Base-by-base conservation (phyloP, 495 filamentous ascomycete genomes). In the Penicillium salamii region DNA sequence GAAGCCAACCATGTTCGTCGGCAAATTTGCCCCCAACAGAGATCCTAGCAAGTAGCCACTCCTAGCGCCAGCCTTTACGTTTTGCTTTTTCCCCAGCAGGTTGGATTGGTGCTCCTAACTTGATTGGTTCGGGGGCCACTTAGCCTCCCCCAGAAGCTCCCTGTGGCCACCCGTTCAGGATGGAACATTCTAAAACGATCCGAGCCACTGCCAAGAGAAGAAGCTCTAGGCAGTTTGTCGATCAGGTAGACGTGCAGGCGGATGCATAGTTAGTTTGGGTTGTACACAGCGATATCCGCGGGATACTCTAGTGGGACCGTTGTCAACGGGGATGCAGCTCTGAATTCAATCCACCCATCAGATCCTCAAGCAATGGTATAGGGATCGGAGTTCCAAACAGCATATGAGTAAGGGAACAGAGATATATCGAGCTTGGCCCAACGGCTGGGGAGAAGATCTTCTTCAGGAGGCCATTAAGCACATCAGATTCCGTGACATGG, bases 141-240 rank as follows among this genome's bases (percentile, higher is more conserved):
- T 41, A 49, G 24, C 35, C 45, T 52, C 47, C 36, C 49, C 38
- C 45, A 34, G 33, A 52, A 56, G 54, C 49, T 55, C 57, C 46
- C 53, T 57, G 61, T 49, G 33, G 48, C 41, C 59, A 54, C 36
- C 61, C 61, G 61, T 32, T 26, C 46, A 61, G 47, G 55, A 56
- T 61, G 47, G 61, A 49, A 53, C 58, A 61, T 59, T 62, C 15
- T 42, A 39, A 64, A 62, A 46, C 18, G 39, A 49, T 4, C 61
- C 37, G 37, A 34, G 37, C 51, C 44, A 55, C 49, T 28, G 36
- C 28, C 48, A 29, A 35, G 14, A 35, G 8, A 53, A 49, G 40
- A 18, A 36, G 36, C n/a, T 21, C 2, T 21, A 29, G 41, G 19
- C 24, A n/a, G 33, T 49, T 39, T 42, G 23, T 34, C 24, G 26